Base-by-base conservation (phyloP, 768 basidiomycete genomes). In the Lactarius trivialis region DNA sequence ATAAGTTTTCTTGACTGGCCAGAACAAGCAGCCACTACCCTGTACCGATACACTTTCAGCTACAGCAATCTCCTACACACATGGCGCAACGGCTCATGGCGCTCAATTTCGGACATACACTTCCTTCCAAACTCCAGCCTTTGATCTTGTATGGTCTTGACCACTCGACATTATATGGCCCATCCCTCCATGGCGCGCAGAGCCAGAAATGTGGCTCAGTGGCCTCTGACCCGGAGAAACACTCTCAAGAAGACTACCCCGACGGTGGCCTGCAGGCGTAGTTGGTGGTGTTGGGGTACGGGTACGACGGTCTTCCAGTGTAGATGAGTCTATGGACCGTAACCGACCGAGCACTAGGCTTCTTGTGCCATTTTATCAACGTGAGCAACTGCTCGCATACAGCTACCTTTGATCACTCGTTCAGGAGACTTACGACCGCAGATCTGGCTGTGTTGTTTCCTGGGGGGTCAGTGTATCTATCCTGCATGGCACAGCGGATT, bases 401-500 rank as follows among this genome's bases (percentile, higher is more conserved):
- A 49, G 57, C 37, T 43, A 26, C 24, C 36, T 57, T 33, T 53
- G 14, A 32, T 56, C 12, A 55, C 39, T 48, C 45, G 48, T 64
- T 55, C n/a, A n/a, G n/a, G n/a, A 51, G 2, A n/a, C 55, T 60
- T 8, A 56, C 34, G 19, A 14, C 24, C 26, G 56, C 34, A 82
- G 80, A 11, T 85, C 89, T 71, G 89, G 89, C 30, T 84, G 84
- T 62, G 82, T 87, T 4, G 89, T 88, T 67, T 80, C 85, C 0
- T 89, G 86, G 85, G 88, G 89, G 53, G 88, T 86, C 67, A 73
- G 82, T 77, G n/a, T 1, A 21, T 24, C 9, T 19, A n/a, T n/a
- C n/a, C n/a, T 8, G 17, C 21, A 21, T 17, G 11, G n/a, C 7
- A 4, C 28, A 45, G 56, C 45, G 3, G 43, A 43, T 19, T 17